phyloP scores from a whole-genome alignment of 331 rosid species.

The Erythrophleum ivorense region DNA sequence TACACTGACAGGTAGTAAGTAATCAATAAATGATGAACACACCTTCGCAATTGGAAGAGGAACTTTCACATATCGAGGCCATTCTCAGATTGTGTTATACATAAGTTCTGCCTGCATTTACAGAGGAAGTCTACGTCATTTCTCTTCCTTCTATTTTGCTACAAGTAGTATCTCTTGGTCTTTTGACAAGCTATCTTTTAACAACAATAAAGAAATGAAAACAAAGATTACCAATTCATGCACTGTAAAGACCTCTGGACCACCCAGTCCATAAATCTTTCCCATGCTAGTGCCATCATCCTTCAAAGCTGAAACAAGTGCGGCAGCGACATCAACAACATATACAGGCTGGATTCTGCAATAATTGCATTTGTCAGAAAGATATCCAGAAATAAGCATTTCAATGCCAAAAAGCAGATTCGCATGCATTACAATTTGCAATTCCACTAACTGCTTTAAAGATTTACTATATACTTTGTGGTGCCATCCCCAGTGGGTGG shows the following conservation, averaged over 20 bases:
- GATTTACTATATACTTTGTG: conserved; percentile 67
- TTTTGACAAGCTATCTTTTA: conserved; percentile 21
- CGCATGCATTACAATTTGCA: not conserved
- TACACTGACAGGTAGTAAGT: not conserved
- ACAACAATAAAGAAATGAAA: conserved; percentile 5
- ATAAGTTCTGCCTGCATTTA: conserved; percentile 79
- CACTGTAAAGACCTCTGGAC: conserved; percentile 72
- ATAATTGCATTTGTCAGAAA: conserved; percentile 23
- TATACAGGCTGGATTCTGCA: conserved; percentile 92
- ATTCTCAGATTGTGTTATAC: conserved; percentile 79
- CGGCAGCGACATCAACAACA: conserved; percentile 86
- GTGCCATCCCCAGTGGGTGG: conserved; percentile 81
- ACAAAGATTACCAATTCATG: conserved; percentile 69
- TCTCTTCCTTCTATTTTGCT: too few species aligned
- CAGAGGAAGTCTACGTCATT: not conserved
- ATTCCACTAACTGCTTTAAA: conserved; percentile 30
- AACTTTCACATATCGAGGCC: conserved; percentile 76
- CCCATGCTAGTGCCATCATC: conserved; percentile 95
- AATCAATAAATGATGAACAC: conserved; percentile 33
- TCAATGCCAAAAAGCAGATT: conserved; percentile 31
- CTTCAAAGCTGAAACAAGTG: conserved; percentile 72
- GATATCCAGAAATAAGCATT: conserved; percentile 29
- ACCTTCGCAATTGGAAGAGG: conserved; percentile 93
- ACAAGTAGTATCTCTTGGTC: conserved; percentile 1
- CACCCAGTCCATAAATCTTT: conserved; percentile 84